Conservation (phyloP, 208 protist species). For the Borovskyia barvae region DNA sequence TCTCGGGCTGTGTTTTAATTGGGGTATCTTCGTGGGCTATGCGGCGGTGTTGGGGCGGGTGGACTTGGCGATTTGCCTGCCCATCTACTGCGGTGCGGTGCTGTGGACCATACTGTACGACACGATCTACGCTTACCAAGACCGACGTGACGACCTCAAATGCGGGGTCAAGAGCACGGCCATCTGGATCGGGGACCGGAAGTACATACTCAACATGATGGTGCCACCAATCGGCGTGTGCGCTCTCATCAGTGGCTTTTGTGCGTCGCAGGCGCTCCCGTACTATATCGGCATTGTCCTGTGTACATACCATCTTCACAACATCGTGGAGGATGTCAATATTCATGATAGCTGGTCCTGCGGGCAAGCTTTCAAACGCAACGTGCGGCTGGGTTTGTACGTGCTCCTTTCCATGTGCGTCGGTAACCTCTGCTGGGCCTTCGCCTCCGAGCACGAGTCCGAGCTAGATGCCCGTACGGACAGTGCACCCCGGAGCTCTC, state of each 20-base stretch:
- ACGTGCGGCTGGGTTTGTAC: constrained; percentile 65
- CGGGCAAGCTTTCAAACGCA: constrained; percentile 56
- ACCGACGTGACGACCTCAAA: constrained; percentile 69
- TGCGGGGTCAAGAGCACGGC: constrained; percentile 83
- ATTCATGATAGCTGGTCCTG: constrained; percentile 87
- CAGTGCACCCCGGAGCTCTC: constrained; percentile 24
- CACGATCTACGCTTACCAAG: constrained; percentile 86
- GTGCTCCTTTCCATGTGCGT: constrained; percentile 69
- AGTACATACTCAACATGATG: constrained; percentile 70
- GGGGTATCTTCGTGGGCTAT: constrained; percentile 89
- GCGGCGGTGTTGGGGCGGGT: constrained; percentile 75
- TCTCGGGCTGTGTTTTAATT: constrained; percentile 76
- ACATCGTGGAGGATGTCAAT: constrained; percentile 84
- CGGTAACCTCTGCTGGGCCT: constrained; percentile 77
- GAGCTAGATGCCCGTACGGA: constrained; percentile 47
- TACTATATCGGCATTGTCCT: constrained; percentile 65
- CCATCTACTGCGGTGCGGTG: constrained; percentile 68
- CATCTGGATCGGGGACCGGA: constrained; percentile 78
- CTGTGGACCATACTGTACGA: constrained; percentile 83
- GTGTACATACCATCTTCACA: constrained; percentile 64
- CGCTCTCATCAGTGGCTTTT: constrained; percentile 57
- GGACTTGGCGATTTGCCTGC: constrained; percentile 66
- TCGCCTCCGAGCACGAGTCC: constrained; percentile 66
- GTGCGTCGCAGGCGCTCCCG: constrained; percentile 68
- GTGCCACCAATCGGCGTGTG: constrained; percentile 43